A percentile compares a stretch with the other conserved stretches of the same genome.
Conservation (phyloP, 2,329 filamentous ascomycete genomes). For the Trichoderma sp. region DNA sequence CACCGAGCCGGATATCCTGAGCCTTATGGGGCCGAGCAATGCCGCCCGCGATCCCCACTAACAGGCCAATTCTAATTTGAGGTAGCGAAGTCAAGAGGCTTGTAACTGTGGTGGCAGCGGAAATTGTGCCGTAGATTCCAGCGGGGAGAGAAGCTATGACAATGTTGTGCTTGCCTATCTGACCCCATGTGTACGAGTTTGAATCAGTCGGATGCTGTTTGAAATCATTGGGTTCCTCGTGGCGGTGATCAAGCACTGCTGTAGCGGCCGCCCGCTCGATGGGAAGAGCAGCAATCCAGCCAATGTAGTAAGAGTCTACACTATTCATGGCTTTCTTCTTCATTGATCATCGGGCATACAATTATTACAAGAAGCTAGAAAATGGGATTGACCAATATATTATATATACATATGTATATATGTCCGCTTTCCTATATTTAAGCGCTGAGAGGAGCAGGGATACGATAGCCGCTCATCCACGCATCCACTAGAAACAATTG, state of each 20-base stretch:
- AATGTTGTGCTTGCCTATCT: neutral
- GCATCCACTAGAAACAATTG: neutral
- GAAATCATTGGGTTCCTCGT: neutral
- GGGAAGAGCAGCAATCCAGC: too few species aligned
- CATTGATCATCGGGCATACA: too few species aligned
- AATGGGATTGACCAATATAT: too few species aligned
- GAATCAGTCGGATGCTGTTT: neutral
- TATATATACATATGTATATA: neutral
- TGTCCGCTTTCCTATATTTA: neutral
- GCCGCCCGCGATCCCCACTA: too few species aligned
- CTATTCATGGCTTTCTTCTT: too few species aligned
- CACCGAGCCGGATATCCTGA: neutral
- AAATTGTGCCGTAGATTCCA: too few species aligned
- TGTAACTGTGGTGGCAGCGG: too few species aligned
- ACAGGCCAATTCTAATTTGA: neutral
- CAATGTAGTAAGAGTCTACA: too few species aligned
- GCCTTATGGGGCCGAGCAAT: too few species aligned
- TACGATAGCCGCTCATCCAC: neutral
- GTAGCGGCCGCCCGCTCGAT: too few species aligned
- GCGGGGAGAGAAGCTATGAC: neutral
- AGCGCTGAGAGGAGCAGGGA: neutral
- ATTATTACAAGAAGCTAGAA: too few species aligned
- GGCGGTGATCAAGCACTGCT: neutral
- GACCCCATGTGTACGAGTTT: neutral
- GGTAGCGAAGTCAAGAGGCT: too few species aligned